Evolutionary conservation across 805 yeast species (phyloP).

Genomic region (Wickerhamomyces subpelliculosus): DNA sequence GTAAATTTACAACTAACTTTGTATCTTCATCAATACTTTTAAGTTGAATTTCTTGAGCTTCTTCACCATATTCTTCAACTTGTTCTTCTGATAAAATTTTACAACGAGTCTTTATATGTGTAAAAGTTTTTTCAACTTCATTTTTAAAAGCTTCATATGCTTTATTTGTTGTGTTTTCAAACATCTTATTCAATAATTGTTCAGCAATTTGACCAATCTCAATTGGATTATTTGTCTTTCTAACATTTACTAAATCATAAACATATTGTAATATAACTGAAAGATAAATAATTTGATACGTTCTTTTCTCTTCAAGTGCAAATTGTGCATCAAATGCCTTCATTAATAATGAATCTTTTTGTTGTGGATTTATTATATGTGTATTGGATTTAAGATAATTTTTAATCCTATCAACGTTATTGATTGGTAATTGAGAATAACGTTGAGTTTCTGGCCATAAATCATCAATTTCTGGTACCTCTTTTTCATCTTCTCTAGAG

Average conservation of each 20-base stretch:
- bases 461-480: slow-evolving; percentile 16
- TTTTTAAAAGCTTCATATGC: slow-evolving; percentile 64
- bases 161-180: slow-evolving; percentile 35
- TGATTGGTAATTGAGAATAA: slow-evolving; percentile 51
- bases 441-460: slow-evolving; percentile 17
- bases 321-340: slow-evolving; percentile 82
- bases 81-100: slow-evolving; percentile 53
- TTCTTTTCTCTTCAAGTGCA: slow-evolving; percentile 43
- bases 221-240: slow-evolving; percentile 25
- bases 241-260: slow-evolving; percentile 31
- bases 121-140: slow-evolving; percentile 68
- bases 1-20: slow-evolving; percentile 64
- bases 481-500: slow-evolving; percentile 6
- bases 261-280: slow-evolving; percentile 75
- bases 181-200: slow-evolving; percentile 60
- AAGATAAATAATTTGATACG: slow-evolving; percentile 70
- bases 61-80: slow-evolving; percentile 29
- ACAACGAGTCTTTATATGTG: slow-evolving; percentile 74
- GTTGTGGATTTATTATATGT: slow-evolving; percentile 68
- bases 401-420: slow-evolving; percentile 43
- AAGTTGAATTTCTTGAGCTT: slow-evolving; percentile 76
- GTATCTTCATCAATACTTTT: slow-evolving; percentile 82
- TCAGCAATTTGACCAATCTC: slow-evolving; percentile 43
- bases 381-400: slow-evolving; percentile 48
- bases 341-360: slow-evolving; percentile 90